These are phyloP conservation scores for Wallemia hederae DNA, from an alignment of 1,284 basidiomycete genomes.

Conservation along the genomic window DNA sequence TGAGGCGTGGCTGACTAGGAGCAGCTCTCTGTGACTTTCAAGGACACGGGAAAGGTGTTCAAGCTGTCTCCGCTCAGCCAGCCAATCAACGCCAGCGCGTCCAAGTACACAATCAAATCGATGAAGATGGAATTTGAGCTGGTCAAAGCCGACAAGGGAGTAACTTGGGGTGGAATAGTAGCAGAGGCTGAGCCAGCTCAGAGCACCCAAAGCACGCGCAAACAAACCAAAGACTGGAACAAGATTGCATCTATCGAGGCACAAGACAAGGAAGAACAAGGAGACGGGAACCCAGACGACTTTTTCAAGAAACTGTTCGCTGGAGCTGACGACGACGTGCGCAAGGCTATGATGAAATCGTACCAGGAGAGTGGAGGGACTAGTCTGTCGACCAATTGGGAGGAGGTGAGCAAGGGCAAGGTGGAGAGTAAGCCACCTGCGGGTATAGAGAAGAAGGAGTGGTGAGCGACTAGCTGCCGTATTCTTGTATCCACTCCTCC, in stretches of 20 bases:
- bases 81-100: constrained; percentile 34
- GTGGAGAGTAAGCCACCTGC: constrained; percentile 48
- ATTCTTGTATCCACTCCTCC: background rate
- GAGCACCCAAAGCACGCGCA: background rate
- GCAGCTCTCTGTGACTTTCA: constrained; percentile 5
- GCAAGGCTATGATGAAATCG: constrained; percentile 82
- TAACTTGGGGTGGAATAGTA: constrained; percentile 38
- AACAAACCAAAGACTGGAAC: constrained; percentile 42
- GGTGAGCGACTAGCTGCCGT: constrained; percentile 14
- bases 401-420: constrained; percentile 36
- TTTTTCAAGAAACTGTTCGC: constrained; percentile 32
- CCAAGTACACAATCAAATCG: constrained; percentile 37
- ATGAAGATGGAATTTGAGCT: constrained; percentile 55
- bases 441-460: constrained; percentile 52
- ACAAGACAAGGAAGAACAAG: constrained; percentile 30
- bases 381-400: constrained; percentile 76
- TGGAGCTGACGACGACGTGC: constrained; percentile 62
- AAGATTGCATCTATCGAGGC: constrained; percentile 37
- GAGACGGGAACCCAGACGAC: constrained; percentile 30
- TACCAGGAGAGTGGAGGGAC: constrained; percentile 67
- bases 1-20: too few relatives aligned
- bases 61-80: constrained; percentile 45
- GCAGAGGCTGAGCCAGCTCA: background rate
- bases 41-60: constrained; percentile 12
- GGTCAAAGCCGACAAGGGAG: constrained; percentile 28